phyloP scores from a whole-genome alignment of 1,284 basidiomycete genomes.

The Meripilus lineatus region DNA sequence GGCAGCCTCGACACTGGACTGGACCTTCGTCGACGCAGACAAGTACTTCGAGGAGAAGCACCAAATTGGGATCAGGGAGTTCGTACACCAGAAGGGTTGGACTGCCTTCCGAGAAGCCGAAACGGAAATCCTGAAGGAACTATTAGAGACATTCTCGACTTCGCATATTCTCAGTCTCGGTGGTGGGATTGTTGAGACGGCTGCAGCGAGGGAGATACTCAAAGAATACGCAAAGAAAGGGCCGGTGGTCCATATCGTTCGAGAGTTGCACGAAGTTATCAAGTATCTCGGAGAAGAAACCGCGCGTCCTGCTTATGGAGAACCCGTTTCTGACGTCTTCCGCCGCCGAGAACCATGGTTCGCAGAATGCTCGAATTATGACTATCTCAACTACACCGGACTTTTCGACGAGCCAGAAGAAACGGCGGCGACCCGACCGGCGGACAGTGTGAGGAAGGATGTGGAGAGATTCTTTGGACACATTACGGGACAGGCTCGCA shows the following conservation, averaged over 20 bases:
- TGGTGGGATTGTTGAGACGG: constrained; percentile 91
- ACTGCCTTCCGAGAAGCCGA: constrained; percentile 69
- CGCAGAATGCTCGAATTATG: constrained; percentile 77
- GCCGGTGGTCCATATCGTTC: constrained; percentile 68
- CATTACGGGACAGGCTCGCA: constrained; percentile 72
- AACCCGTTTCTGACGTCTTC: constrained; percentile 81
- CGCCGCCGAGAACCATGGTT: constrained; percentile 85
- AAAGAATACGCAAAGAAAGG: constrained; percentile 62
- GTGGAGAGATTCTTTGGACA: constrained; percentile 86
- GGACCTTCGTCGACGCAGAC: constrained; percentile 89
- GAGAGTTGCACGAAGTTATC: constrained; percentile 69
- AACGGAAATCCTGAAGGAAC: constrained; percentile 51
- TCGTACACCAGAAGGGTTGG: constrained; percentile 78
- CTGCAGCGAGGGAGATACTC: constrained; percentile 68
- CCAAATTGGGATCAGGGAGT: constrained; percentile 65
- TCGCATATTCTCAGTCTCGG: constrained; percentile 88
- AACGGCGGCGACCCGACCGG: constrained; percentile 11
- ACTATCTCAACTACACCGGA: constrained; percentile 78
- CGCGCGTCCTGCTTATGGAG: constrained; percentile 82
- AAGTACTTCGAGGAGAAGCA: constrained; percentile 69
- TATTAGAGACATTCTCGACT: constrained; percentile 52
- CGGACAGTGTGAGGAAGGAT: constrained; percentile 36
- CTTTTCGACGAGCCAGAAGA: constrained; percentile 15
- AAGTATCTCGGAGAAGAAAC: constrained; percentile 77
- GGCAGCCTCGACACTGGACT: constrained; percentile 70